These are phyloP conservation scores for Penicillium nordicum DNA, from an alignment of 2,329 filamentous ascomycete species.

Conservation along the genomic window DNA sequence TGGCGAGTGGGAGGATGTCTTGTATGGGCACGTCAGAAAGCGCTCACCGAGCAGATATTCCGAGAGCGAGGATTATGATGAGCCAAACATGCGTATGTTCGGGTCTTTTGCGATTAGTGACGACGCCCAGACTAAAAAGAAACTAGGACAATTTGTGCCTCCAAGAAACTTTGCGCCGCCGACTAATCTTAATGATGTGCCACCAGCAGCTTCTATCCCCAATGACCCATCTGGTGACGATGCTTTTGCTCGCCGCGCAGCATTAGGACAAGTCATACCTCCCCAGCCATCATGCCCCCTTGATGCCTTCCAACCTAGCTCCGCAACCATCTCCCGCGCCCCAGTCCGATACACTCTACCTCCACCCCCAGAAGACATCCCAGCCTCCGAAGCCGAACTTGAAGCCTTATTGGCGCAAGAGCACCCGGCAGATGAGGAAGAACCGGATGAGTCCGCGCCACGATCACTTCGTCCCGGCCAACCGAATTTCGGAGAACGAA, in stretches of 20 bases:
- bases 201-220: constrained; percentile 43
- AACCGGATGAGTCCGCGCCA: constrained; percentile 37
- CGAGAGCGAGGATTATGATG: constrained; percentile 51
- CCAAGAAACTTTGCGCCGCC: constrained; percentile 54
- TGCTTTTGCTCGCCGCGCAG: constrained; percentile 62
- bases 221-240: constrained; percentile 66
- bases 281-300: constrained; percentile 37
- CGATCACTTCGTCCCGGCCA: constrained; percentile 72
- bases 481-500: constrained; percentile 76
- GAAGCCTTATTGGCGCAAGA: constrained; percentile 46
- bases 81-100: constrained; percentile 47
- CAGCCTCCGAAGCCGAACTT: constrained; percentile 52
- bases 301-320: constrained; percentile 37
- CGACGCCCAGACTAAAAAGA: neutral
- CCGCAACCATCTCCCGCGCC: constrained; percentile 69
- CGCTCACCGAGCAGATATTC: constrained; percentile 44
- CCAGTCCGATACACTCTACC: constrained; percentile 69
- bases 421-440: constrained; percentile 34
- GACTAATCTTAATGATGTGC: constrained; percentile 39
- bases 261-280: constrained; percentile 46
- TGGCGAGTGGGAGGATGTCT: constrained; percentile 76
- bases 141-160: constrained; percentile 49
- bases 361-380: constrained; percentile 51
- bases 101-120: neutral
- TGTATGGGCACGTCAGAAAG: constrained; percentile 68